phyloP scores from a whole-genome alignment of 495 filamentous ascomycete genomes.

The Daldinia vernicosa region DNA sequence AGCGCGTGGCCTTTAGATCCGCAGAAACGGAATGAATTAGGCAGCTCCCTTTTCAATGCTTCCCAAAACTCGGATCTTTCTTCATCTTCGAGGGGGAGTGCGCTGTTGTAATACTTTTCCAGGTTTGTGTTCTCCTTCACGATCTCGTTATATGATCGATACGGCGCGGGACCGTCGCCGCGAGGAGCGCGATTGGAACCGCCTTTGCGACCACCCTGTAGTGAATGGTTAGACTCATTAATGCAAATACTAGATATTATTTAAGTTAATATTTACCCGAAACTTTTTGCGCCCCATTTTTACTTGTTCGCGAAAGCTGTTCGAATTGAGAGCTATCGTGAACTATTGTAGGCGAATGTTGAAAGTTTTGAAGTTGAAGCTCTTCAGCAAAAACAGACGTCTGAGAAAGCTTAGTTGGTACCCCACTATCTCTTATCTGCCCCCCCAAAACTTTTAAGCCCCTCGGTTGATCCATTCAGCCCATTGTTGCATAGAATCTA shows the following conservation, averaged over 20 bases:
- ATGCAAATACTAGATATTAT: background rate
- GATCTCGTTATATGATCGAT: slow-evolving; percentile 65
- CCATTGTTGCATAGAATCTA: background rate
- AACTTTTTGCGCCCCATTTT: slow-evolving; percentile 47
- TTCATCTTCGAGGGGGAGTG: slow-evolving; percentile 73
- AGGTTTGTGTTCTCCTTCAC: slow-evolving; percentile 77
- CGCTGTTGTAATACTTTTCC: slow-evolving; percentile 82
- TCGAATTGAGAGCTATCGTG: slow-evolving; percentile 3
- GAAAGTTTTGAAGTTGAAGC: slow-evolving; percentile 27
- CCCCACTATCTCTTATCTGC: slow-evolving; percentile 23
- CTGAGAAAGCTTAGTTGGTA: slow-evolving; percentile 16
- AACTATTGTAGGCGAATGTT: slow-evolving; percentile 8
- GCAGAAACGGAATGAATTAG: slow-evolving; percentile 96
- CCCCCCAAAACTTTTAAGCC: slow-evolving; percentile 25
- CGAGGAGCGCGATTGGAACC: slow-evolving; percentile 40
- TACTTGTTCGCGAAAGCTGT: slow-evolving; percentile 4
- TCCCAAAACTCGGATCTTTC: slow-evolving; percentile 85
- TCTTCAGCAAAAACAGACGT: background rate
- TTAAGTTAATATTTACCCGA: slow-evolving; percentile 32
- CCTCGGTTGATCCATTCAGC: background rate
- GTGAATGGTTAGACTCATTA: slow-evolving; percentile 19
- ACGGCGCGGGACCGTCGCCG: slow-evolving; percentile 37
- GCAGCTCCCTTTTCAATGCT: slow-evolving; percentile 79
- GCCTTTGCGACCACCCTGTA: slow-evolving; percentile 45
- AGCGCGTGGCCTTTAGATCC: slow-evolving; percentile 92